Evolutionary conservation across 2,329 filamentous ascomycete genomes (phyloP).

Genomic region (Aspergillus intermedius): DNA sequence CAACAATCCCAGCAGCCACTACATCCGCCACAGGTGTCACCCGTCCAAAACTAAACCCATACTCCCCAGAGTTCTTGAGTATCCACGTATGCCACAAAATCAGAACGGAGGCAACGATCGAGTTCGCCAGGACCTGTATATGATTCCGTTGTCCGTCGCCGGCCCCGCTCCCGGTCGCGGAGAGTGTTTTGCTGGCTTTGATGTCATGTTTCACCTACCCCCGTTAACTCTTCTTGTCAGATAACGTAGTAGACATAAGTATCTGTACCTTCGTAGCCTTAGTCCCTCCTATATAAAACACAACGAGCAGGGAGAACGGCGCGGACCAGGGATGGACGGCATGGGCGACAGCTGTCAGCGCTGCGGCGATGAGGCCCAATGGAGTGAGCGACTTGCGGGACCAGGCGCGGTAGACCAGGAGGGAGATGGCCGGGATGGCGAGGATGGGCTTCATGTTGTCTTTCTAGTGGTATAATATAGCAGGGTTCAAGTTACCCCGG

Average conservation of each 20-base stretch:
- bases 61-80: constrained; percentile 17
- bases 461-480: neutral
- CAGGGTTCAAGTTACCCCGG: neutral
- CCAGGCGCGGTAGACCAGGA: constrained; percentile 61
- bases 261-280: constrained; percentile 66
- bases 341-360: constrained; percentile 68
- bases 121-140: constrained; percentile 87
- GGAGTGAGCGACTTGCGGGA: constrained; percentile 72
- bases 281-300: constrained; percentile 84
- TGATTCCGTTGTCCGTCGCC: constrained; percentile 79
- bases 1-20: constrained; percentile 35
- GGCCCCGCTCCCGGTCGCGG: constrained; percentile 61
- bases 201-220: constrained; percentile 73
- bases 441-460: constrained; percentile 38
- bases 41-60: constrained; percentile 36
- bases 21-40: constrained; percentile 24
- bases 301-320: constrained; percentile 74
- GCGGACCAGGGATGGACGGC: constrained; percentile 88
- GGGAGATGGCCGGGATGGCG: constrained; percentile 44
- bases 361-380: constrained; percentile 64
- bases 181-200: constrained; percentile 75
- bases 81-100: constrained; percentile 47
- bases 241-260: neutral
- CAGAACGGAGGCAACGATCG: constrained; percentile 64
- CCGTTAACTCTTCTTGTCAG: no score